Percentiles rank a stretch among this genome's conserved stretches.
Evolutionary conservation across 75 land plant species (phyloP).

Genomic region (Cupressus sempervirens): DNA sequence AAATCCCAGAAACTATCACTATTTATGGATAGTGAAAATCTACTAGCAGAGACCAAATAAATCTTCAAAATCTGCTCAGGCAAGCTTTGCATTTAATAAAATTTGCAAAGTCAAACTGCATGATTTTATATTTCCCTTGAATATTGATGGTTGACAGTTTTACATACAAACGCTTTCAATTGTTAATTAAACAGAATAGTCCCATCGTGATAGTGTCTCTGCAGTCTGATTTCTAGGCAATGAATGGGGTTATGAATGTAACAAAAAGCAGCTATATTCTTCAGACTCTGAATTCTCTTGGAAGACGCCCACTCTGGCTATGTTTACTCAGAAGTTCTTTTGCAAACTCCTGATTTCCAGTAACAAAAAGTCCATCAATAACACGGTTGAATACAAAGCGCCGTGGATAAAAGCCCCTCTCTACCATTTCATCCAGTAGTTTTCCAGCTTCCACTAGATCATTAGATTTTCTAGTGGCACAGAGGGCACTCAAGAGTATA

Average conservation of each 20-base stretch:
- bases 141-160: not conserved
- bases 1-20: no score
- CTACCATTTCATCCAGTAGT: conserved; percentile 63
- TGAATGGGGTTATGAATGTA: not conserved
- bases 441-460: conserved; percentile 54
- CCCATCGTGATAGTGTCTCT: not conserved
- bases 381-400: conserved; percentile 49
- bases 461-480: conserved; percentile 48
- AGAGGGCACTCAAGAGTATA: conserved; percentile 47
- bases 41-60: no score
- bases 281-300: conserved; percentile 36
- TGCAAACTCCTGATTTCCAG: conserved; percentile 64
- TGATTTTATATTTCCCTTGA: not conserved
- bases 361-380: conserved; percentile 54
- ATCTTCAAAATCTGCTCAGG: not conserved
- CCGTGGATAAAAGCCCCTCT: conserved; percentile 50
- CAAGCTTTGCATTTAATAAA: not conserved
- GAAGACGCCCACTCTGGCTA: conserved; percentile 40
- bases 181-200: not conserved
- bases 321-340: conserved; percentile 55
- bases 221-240: not conserved
- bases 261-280: not conserved
- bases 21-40: no score
- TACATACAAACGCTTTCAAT: not conserved
- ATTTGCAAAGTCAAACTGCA: not conserved